Evolutionary conservation across 2,329 filamentous ascomycete species (phyloP).

Genomic region (Teratosphaeria pseudoeucalypti): DNA sequence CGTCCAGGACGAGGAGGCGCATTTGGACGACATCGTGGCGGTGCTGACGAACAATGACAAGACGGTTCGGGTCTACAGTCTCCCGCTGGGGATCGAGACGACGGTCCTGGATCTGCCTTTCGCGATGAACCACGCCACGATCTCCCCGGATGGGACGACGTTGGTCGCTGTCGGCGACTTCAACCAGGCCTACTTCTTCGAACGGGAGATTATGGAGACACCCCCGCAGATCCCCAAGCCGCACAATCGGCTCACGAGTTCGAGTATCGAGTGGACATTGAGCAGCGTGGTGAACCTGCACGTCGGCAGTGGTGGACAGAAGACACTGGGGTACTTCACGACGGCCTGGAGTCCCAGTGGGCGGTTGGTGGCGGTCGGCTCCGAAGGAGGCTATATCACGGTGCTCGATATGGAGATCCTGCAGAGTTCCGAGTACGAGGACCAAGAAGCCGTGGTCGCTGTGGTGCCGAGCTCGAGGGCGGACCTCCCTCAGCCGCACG

Average conservation of each 20-base stretch:
- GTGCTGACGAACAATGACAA: slow-evolving; percentile 85
- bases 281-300: slow-evolving; percentile 33
- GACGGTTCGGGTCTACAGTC: slow-evolving; percentile 72
- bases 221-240: slow-evolving; percentile 29
- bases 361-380: slow-evolving; percentile 62
- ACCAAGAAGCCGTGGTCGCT: slow-evolving; percentile 57
- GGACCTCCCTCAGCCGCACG: slow-evolving; percentile 36
- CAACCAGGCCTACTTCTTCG: slow-evolving; percentile 75
- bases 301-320: slow-evolving; percentile 24
- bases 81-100: slow-evolving; percentile 57
- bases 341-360: slow-evolving; percentile 67
- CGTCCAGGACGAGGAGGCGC: slow-evolving; percentile 41
- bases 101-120: slow-evolving; percentile 66
- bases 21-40: slow-evolving; percentile 48
- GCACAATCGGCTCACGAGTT: slow-evolving; percentile 26
- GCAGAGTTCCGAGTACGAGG: slow-evolving; percentile 25
- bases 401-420: slow-evolving; percentile 53
- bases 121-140: slow-evolving; percentile 85
- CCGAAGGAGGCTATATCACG: slow-evolving; percentile 70
- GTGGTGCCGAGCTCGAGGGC: slow-evolving; percentile 70
- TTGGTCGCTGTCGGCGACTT: slow-evolving; percentile 82
- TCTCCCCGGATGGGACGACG: slow-evolving; percentile 76
- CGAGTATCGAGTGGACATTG: slow-evolving; percentile 30
- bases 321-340: slow-evolving; percentile 56
- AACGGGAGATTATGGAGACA: slow-evolving; percentile 32